These are phyloP conservation scores for Yamagishiella unicocca DNA, from an alignment of 139 green algal species.

Conservation along the genomic window DNA sequence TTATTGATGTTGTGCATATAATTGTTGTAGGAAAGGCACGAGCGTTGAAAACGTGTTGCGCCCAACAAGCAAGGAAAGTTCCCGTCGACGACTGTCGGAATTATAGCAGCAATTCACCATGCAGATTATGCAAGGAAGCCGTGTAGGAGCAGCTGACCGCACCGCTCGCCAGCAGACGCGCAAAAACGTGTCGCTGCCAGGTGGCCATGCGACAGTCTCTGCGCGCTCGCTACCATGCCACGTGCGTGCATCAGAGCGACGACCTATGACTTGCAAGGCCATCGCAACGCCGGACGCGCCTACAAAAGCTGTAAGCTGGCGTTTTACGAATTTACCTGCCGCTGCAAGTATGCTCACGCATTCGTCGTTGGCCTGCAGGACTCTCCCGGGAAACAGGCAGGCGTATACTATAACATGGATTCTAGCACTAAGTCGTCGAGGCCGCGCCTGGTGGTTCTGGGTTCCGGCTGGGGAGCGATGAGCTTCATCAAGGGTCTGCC, in stretches of 20 bases:
- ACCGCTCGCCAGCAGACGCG: too few relatives aligned
- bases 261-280: neutral
- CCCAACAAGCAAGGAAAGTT: too few relatives aligned
- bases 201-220: neutral
- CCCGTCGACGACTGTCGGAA: too few relatives aligned
- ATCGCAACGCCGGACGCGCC: neutral
- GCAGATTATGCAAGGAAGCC: too few relatives aligned
- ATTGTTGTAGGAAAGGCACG: neutral
- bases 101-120: too few relatives aligned
- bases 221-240: neutral
- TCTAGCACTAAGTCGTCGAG: constrained; percentile 26
- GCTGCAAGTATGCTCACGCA: neutral
- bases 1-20: too few relatives aligned
- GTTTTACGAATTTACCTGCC: neutral
- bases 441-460: constrained; percentile 53
- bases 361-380: neutral
- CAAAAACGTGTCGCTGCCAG: neutral
- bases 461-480: constrained; percentile 90
- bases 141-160: too few relatives aligned
- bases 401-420: constrained; percentile 33
- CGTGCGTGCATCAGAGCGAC: neutral
- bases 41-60: neutral
- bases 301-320: neutral
- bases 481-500: constrained; percentile 86
- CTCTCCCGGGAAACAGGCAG: neutral